Base-by-base conservation (phyloP, 148 eudicot genomes). In the Rhododendron simsii region DNA sequence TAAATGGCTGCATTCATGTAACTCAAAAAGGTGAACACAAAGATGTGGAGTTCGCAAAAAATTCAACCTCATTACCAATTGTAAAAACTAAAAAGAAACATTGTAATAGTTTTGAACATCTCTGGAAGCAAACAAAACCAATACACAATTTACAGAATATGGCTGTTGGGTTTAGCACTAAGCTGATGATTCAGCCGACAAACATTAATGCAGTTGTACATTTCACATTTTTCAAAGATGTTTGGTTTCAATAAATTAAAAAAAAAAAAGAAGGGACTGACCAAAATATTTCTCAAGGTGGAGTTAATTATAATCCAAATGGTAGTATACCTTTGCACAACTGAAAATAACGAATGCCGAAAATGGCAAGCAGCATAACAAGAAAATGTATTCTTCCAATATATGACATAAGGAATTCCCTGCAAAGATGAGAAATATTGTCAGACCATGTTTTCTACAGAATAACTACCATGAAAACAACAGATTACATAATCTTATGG, bases 361-460 rank as follows among this genome's bases (percentile, higher is more conserved):
- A 95, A 96, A 91, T 96, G 98, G 89, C 93, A 90, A 81, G 98
- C 98, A 51, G 93, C 94, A 87, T 88, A 92, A 86, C 88, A 86
- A 53, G 96, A 93, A 89, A 94, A 89, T 37, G 91, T 26, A 87
- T 83, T 92, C 94, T 90, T 92, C 99, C 99, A 96, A 87, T 92
- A 95, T 81, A 96, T 94, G 61, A 95, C 91, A 75, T 94, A 93
- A 47, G 98, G 94, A 37, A 96, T 92, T 84, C 99, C 99, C 99
- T 96, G 94, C 89, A 89, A 55, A 87, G 57, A 73, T 63, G 76
- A 87, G 37, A 86, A 44, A 85, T 28, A 33, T 23, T 11, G n/a
- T 77, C 73, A 39, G 6, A 87, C 7, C 83, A 7, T 30, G 41
- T 74, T 23, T 55, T n/a, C 21, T 47, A 81, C 30, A 39, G 35